Evolutionary conservation across 257 asterid species (phyloP), one percentile per base, ranked within the genome.

Genomic region (Solanum virginianum): DNA sequence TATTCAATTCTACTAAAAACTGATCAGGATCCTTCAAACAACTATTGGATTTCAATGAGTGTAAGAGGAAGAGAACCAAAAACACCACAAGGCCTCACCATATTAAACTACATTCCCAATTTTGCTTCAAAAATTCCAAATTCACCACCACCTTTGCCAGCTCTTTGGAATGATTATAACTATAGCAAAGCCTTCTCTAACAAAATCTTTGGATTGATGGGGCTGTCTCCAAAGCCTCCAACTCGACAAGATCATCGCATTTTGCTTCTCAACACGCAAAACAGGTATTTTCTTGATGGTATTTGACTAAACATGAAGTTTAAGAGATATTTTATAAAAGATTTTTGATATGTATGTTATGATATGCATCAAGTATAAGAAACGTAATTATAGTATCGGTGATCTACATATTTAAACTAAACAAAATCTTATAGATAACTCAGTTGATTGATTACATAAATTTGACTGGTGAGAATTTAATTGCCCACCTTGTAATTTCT

Each of bases 41-140:
- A 94, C 82, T 94, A 95, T 43, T 95, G 94, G 95, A 85, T 92
- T 47, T 92, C 98, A 24, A 6, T 85, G 0, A 84, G 79, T 79
- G 98, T 94, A 8, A 80, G 98, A 88, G 98, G 95, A 39, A 87
- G 99, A 80, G 85, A 90, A 83, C 98, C 99, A 51, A 87, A 87
- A 13, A 95, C 99, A 7, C 95, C 98, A 16, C 95, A 81, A 16
- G 98, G 84, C 87, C 94, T 93, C 80, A 86, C 97, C 74, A 68
- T 95, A 47, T 89, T 95, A 75, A 93, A 95, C 87, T 95, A 95
- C 82, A 84, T 3, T 15, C 92, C 95, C 1, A 88, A 82, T 8
- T 68, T 90, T 3, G 57, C 90, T 1, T 89, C 95, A 9, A 86
- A 4, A 29, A 86, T 88, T 51, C 97, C 98, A 4, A 51, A 3